Evolutionary conservation across 768 basidiomycete genomes (phyloP).

Genomic region (Boletus rufocinnamomeus): DNA sequence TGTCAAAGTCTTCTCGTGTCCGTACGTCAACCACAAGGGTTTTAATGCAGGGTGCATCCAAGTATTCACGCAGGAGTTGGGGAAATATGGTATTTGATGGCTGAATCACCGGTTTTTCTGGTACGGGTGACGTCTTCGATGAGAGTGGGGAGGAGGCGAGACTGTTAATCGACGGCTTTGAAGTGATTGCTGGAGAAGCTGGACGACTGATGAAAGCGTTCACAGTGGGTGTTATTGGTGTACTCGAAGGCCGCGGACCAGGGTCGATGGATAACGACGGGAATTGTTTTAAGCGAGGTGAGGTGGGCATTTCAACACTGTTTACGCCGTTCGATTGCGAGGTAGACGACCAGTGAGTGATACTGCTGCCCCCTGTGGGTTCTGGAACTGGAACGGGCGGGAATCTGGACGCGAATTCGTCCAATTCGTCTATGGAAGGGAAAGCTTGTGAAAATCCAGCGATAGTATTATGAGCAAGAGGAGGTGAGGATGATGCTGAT

Average conservation of each 20-base stretch:
- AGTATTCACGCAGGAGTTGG: constrained; percentile 57
- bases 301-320: constrained; percentile 34
- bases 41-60: constrained; percentile 49
- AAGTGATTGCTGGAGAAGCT: constrained; percentile 53
- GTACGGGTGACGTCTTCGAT: constrained; percentile 31
- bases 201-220: constrained; percentile 64
- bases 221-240: constrained; percentile 60
- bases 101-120: constrained; percentile 51
- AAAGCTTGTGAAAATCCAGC: constrained; percentile 67
- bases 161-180: constrained; percentile 44
- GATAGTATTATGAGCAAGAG: constrained; percentile 40
- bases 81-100: constrained; percentile 61
- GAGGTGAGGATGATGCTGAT: constrained; percentile 66
- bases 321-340: constrained; percentile 35
- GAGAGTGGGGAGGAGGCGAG: constrained; percentile 37
- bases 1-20: constrained; percentile 73
- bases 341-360: constrained; percentile 14
- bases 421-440: constrained; percentile 75
- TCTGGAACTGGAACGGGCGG: constrained; percentile 51
- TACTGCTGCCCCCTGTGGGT: constrained; percentile 36
- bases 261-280: constrained; percentile 48
- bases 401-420: constrained; percentile 53
- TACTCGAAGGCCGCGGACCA: constrained; percentile 65
- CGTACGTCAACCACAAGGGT: constrained; percentile 84
- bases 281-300: constrained; percentile 37